phyloP scores from a whole-genome alignment of 1,139 yeast species.

The Sporopachydermia cereana region DNA sequence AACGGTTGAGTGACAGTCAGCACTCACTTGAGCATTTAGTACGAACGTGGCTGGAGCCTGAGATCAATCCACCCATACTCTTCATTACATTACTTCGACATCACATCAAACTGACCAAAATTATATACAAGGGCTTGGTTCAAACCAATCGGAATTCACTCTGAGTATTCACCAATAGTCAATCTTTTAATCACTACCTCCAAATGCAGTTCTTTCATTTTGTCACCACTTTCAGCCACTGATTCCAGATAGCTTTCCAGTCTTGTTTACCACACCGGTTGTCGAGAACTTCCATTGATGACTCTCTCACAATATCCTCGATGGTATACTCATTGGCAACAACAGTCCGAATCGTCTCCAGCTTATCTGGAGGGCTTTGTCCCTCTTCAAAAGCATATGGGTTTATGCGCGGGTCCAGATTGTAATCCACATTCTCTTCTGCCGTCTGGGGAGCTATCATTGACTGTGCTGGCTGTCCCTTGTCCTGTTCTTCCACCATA shows the following conservation, averaged over 20 bases:
- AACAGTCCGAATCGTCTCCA: constrained; percentile 18
- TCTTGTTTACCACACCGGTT: constrained; percentile 18
- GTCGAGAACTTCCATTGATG: constrained; percentile 15
- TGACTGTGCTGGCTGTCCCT: not conserved
- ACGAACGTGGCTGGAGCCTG: no score
- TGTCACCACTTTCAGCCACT: not conserved
- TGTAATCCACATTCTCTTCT: constrained; percentile 6
- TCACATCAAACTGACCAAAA: no score
- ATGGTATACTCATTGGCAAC: constrained; percentile 18
- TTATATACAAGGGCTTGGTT: no score
- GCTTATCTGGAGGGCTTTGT: constrained; percentile 13
- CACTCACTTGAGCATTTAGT: no score
- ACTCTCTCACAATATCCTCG: constrained; percentile 24
- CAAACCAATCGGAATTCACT: no score
- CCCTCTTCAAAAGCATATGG: constrained; percentile 19
- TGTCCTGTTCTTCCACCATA: constrained; percentile 15
- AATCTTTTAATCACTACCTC: no score
- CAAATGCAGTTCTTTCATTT: no score
- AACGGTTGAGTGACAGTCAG: no score
- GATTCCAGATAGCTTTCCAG: not conserved
- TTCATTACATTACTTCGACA: no score
- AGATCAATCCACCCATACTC: no score
- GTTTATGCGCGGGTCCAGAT: constrained; percentile 23
- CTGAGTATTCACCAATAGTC: no score
- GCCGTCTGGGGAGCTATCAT: not conserved